Conservation (phyloP, 73 alveolate species). For the Tetrahymena malaccensis region DNA sequence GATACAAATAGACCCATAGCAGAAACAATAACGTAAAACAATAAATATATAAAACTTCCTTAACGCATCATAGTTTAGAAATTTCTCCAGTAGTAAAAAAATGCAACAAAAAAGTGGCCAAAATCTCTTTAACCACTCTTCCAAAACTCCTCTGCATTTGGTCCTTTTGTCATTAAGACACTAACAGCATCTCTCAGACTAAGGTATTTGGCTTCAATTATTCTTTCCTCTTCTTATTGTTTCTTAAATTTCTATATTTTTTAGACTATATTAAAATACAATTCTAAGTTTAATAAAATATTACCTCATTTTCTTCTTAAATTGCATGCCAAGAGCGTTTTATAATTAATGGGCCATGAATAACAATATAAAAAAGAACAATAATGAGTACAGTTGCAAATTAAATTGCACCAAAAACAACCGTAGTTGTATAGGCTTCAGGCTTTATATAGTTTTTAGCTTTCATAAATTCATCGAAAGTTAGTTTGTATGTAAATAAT, state of each 20-base stretch:
- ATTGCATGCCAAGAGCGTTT: conserved; percentile 17
- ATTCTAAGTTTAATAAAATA: background rate
- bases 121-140: conserved; percentile 31
- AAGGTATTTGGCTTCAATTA: conserved; percentile 11
- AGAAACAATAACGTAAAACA: conserved; percentile 61
- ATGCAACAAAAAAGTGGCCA: conserved; percentile 38
- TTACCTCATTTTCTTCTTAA: conserved; percentile 5
- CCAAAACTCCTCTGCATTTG: conserved; percentile 45
- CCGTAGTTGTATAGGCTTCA: background rate
- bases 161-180: conserved; percentile 38
- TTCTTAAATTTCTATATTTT: background rate
- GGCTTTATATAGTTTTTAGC: background rate
- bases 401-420: background rate
- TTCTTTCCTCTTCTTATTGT: background rate
- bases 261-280: background rate
- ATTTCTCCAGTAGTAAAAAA: conserved; percentile 45
- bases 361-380: background rate
- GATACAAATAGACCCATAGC: conserved; percentile 57
- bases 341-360: background rate
- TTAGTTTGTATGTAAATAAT: background rate
- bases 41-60: conserved; percentile 34
- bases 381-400: background rate
- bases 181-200: conserved; percentile 36
- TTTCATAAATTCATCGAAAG: background rate
- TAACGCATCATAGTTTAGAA: conserved; percentile 30